Percentiles rank a stretch among this genome's conserved stretches.
Evolutionary conservation across 2,329 filamentous ascomycete species (phyloP).

Genomic region (Macroventuria anomochaeta): DNA sequence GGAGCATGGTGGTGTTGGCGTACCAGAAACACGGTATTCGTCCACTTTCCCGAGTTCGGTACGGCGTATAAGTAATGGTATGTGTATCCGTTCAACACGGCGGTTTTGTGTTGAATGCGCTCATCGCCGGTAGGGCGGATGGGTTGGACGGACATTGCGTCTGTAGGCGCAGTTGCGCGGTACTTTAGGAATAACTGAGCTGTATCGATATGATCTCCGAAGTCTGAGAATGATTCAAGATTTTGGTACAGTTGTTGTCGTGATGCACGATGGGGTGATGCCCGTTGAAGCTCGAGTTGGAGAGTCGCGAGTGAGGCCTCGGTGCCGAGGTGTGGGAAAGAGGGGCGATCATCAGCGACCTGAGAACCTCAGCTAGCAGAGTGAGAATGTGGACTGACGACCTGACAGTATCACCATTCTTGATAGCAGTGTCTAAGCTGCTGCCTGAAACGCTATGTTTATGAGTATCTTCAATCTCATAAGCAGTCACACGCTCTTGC

Average conservation of each 20-base stretch:
- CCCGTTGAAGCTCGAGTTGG: background rate
- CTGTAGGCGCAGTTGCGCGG: no score
- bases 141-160: constrained; percentile 60
- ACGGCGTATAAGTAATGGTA: constrained; percentile 68
- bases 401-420: background rate
- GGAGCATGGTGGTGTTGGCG: background rate
- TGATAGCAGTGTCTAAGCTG: no score
- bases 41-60: constrained; percentile 53
- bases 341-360: background rate
- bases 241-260: no score
- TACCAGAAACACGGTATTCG: constrained; percentile 63
- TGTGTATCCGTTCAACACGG: constrained; percentile 69
- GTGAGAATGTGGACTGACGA: background rate
- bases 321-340: constrained; percentile 17
- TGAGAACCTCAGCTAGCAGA: background rate
- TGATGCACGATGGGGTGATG: background rate
- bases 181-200: no score
- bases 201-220: no score
- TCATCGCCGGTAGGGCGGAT: constrained; percentile 68
- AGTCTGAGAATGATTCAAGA: no score
- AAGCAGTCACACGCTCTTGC: no score
- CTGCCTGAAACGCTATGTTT: no score
- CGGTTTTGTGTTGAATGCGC: constrained; percentile 68
- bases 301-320: constrained; percentile 15
- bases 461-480: no score